Evolutionary conservation across 2,329 filamentous ascomycete genomes (phyloP), one percentile per base, ranked within the genome.

Genomic region (Aspergillus fumigatiaffinis): DNA sequence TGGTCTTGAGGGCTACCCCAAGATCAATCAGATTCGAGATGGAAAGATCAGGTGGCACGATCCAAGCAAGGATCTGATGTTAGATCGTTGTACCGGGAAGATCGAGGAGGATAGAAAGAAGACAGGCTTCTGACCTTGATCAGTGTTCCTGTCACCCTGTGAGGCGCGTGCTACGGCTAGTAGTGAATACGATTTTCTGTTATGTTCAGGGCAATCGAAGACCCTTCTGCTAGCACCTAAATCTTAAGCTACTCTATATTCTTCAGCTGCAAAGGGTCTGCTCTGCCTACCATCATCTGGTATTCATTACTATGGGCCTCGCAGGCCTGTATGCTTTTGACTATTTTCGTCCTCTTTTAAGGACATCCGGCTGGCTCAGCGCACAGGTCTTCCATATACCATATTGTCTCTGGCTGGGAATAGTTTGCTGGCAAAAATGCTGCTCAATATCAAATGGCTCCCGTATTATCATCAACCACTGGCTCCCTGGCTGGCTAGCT

Each of bases 321-420:
- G 10, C 54, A 3, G 48, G n/a, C 42, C 41, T 58, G 17, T 54
- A 38, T 10, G 28, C 42, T 17, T n/a, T 58, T 26, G 32, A 55
- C 23, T 58, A 32, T n/a, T 8, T 51, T n/a, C 28, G 48, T 23
- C 20, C 35, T 4, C 49, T 62, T 12, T 21, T 26, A 51, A 44
- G 12, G 86, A 64, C 32, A 49, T 55, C 17, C 58, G 57, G 4
- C 44, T 53, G 9, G 58, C 55, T 9, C 57, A 52, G 29, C 54
- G 54, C 20, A 51, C 49, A 10, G 49, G 51, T 3, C 56, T 64
- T 12, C 59, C 61, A 1, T 64, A 63, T 46, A 41, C 59, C 3
- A 35, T 62, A 17, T 29, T 52, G 8, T 57, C 58, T 2, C 49
- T 59, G 20, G 46, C 55, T 1, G 38, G 46, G 9, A 44, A 21